Percentiles rank a stretch among this genome's conserved stretches.
Conservation (phyloP, 805 yeast species). For the Yamadazyma nakazawae region DNA sequence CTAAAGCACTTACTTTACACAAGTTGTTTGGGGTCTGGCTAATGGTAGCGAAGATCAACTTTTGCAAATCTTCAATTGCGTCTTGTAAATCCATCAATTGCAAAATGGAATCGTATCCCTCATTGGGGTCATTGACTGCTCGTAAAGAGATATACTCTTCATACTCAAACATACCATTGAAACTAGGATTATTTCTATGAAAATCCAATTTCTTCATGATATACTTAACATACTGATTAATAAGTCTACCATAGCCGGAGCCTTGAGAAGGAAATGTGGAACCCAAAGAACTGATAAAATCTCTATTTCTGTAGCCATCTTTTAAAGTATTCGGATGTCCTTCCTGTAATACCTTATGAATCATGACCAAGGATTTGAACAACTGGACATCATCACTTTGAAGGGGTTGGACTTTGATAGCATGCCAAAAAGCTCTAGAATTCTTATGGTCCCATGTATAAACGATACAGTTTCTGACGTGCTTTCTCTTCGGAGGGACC, state of each 20-base stretch:
- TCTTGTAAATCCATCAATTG: conserved; percentile 88
- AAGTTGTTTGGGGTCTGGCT: conserved; percentile 59
- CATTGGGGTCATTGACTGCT: conserved; percentile 89
- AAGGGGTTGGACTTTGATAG: conserved; percentile 73
- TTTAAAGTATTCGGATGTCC: conserved; percentile 86
- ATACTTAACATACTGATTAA: conserved; percentile 70
- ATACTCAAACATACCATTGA: conserved; percentile 93
- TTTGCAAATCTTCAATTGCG: conserved; percentile 71
- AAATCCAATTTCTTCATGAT: conserved; percentile 72
- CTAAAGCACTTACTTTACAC: conserved; percentile 80
- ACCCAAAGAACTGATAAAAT: conserved; percentile 73
- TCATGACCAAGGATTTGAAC: conserved; percentile 79
- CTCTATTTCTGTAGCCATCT: conserved; percentile 76
- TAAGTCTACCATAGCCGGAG: conserved; percentile 64
- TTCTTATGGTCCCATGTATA: conserved; percentile 95
- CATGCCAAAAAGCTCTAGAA: conserved; percentile 80
- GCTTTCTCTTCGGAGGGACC: conserved; percentile 92
- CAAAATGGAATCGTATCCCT: conserved; percentile 85
- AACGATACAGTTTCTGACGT: conserved; percentile 92
- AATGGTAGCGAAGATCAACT: conserved; percentile 69
- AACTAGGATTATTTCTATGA: conserved; percentile 81
- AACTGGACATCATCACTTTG: conserved; percentile 79
- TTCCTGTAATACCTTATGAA: conserved; percentile 93
- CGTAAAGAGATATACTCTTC: conserved; percentile 89
- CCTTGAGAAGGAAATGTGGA: conserved; percentile 46